Base-by-base conservation (phyloP, 192 early-diverging fungal genomes). In the Rhizoclosmatium sp. region DNA sequence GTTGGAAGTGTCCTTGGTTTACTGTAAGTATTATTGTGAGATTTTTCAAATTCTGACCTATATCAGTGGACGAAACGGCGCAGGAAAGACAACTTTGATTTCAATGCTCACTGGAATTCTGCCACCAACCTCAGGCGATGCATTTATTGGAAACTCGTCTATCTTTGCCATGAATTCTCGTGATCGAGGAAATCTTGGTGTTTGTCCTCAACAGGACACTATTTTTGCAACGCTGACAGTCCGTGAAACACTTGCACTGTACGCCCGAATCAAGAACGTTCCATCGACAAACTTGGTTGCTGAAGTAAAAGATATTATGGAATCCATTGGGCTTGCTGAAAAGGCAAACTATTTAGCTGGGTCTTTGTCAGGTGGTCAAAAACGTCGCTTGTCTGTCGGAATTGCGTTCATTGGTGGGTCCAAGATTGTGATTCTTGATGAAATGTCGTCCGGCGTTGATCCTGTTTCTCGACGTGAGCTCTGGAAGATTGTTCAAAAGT, bases 71-170 rank as follows among this genome's bases (percentile, higher is more conserved):
- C 85, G 89, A 45, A 92, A 93, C 75, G 92, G 91, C 45, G 87
- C 87, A 19, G 92, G 91, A 40, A 93, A 93, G 62, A 89, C 90
- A 21, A 93, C 92, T 0, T 84, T 87, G 51, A 92, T 93, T 70
- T 85, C 86, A 60, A 91, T 93, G 71, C 78, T 93, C 9, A 87
- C 90, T 9, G 91, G 91, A 65, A 61, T 91, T 44, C 81, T 86
- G 1, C 84, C 81, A 19, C 80, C 90, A 14, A 90, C 88, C 7
- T 79, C 81, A 1, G 92, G 92, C 47, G 82, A 88, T 71, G 90
- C 89, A 4, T 80, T 61, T 42, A 59, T 93, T 19, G 84, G 87
- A 47, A 85, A 84, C 19, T 16, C 40, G 23, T 71, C 74, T 2
- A 80, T 72, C 47, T 45, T 75, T 19, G 19, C 74, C 19, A 42